Evolutionary conservation across 2,329 filamentous ascomycete genomes (phyloP).

Genomic region (Aureobasidium sp.): DNA sequence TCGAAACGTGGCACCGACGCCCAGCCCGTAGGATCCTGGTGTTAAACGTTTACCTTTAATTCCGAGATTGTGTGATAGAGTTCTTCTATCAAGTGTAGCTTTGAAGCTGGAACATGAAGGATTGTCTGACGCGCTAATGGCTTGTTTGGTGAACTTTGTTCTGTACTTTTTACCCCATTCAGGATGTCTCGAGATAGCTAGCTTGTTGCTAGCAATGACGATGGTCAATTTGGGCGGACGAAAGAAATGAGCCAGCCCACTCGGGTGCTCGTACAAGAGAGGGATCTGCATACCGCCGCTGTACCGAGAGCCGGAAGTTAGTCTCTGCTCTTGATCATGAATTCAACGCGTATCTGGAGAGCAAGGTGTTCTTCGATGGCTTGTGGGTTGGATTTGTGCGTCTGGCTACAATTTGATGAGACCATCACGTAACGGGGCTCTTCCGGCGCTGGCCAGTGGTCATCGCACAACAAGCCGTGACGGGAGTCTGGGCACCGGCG

Average conservation of each 20-base stretch:
- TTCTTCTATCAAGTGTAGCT: conserved; percentile 1
- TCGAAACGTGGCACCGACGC: conserved; percentile 9
- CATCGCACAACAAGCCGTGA: not conserved
- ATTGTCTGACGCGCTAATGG: conserved; percentile 1
- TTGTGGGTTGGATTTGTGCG: not conserved
- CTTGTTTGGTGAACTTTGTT: conserved; percentile 6
- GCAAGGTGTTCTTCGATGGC: not conserved
- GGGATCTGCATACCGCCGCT: not conserved
- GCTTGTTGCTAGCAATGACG: not conserved
- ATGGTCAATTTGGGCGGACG: not conserved
- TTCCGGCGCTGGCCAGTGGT: not conserved
- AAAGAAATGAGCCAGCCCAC: not conserved
- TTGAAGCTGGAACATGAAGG: conserved; percentile 9
- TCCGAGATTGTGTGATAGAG: conserved; percentile 7
- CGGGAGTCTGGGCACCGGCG: conserved; percentile 5
- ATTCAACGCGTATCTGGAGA: not conserved
- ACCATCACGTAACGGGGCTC: not conserved
- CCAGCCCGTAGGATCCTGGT: not conserved
- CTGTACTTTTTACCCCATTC: conserved; percentile 10
- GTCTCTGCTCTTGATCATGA: not conserved
- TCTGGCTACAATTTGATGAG: not conserved
- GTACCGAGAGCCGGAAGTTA: not conserved
- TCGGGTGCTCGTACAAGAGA: not conserved
- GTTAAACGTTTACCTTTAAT: conserved; percentile 3
- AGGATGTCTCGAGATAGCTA: conserved; percentile 1